Evolutionary conservation across 2,329 filamentous ascomycete genomes (phyloP).

Genomic region (Pestalotiopsis sp.): DNA sequence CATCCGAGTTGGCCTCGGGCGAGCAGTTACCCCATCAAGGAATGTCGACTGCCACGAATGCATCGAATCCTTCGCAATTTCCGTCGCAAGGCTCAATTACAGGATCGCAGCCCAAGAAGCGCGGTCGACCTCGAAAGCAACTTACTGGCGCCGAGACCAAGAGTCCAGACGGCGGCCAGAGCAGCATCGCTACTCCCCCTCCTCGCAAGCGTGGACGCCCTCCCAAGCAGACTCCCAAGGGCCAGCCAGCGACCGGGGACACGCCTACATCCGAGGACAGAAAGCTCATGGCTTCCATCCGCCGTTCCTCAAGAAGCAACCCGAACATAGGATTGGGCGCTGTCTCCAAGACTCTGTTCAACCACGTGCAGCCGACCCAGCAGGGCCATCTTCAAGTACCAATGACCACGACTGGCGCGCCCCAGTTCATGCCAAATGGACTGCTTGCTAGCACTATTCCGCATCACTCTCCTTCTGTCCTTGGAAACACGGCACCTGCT

Average conservation of each 20-base stretch:
- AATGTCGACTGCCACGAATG: neutral
- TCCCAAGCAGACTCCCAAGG: neutral
- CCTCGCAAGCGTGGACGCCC: constrained; percentile 7
- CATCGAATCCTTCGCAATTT: neutral
- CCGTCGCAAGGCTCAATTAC: neutral
- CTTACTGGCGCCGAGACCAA: neutral
- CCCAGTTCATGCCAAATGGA: neutral
- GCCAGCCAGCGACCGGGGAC: neutral
- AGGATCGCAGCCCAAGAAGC: neutral
- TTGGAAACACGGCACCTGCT: neutral
- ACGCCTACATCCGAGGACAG: neutral
- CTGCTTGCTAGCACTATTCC: neutral
- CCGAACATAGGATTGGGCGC: no score
- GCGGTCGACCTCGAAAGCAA: constrained; percentile 8
- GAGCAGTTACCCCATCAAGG: no score
- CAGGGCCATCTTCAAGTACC: neutral
- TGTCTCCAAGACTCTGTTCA: neutral
- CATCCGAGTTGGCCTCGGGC: no score
- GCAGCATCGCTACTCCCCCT: neutral
- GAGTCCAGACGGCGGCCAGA: no score
- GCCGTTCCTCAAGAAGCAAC: neutral
- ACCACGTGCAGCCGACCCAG: neutral
- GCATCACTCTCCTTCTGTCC: neutral
- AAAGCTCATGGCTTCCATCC: neutral
- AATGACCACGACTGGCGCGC: neutral